Evolutionary conservation across 78 protist genomes (phyloP), one percentile per base, ranked within the genome.

Genomic region (Dictyostelium intermedium): DNA sequence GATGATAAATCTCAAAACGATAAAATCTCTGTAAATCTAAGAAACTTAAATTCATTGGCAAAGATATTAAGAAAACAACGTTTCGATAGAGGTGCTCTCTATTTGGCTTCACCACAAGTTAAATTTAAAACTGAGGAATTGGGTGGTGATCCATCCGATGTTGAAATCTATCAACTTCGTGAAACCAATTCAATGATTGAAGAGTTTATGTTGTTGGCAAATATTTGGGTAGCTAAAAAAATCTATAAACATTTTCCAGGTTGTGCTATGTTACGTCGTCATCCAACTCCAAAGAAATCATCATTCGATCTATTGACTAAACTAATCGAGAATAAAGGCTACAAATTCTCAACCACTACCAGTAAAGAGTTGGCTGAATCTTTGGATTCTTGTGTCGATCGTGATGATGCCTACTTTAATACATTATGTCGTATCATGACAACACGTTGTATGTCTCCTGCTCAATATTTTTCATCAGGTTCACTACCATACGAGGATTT

Each of bases 191-290:
- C 72, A n/a, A 81, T 98, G 70, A 95, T 98, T 4, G 99, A 99
- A 96, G 99, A 99, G 92, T 98, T 99, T 82, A 99, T 99, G 99
- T 92, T 99, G 37, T 85, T 98, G 23, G 99, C 99, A 43, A 99
- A 99, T 95, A 85, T 82, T 63, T 63, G 85, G 78, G 99, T 98
- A 11, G 99, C 99, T 66, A 34, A 78, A 79, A 60, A 84, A 41
- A 92, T 98, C 14, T 73, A 73, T 43, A 56, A 80, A 61, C 61
- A 63, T 66, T 97, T 91, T 34, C 99, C 98, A n/a, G 61, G 91
- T 11, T 74, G 70, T 39, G 97, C 99, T 0, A 45, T 98, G 37
- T 96, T 98, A 16, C 92, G 96, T 70, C 92, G 96, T 35, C 96
- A 94, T 84, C 96, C 96, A 34, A 83, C 93, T 5, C 96, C 96